Evolutionary conservation across 768 basidiomycete species (phyloP).

Genomic region (Agaricus sinodeliciosus): DNA sequence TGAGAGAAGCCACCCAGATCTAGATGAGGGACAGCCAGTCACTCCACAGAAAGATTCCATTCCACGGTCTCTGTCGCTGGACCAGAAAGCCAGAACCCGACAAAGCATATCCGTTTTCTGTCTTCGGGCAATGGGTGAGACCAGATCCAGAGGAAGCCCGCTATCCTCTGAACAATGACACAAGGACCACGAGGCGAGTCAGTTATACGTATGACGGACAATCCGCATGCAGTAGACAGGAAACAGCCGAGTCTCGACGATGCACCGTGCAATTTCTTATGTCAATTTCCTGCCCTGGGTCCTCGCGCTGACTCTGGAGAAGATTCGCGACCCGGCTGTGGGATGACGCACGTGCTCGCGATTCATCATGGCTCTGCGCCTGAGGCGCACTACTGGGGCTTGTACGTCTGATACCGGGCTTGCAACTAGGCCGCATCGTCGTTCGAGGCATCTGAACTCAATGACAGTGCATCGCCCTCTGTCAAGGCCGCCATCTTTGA

Average conservation of each 20-base stretch:
- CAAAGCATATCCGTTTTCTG: conserved; percentile 4
- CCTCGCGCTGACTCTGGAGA: too few species aligned
- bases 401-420: not conserved
- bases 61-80: not conserved
- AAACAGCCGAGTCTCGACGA: not conserved
- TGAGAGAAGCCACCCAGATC: conserved; percentile 1
- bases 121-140: not conserved
- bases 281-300: too few species aligned
- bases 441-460: not conserved
- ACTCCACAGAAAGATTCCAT: not conserved
- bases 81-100: not conserved
- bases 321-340: not conserved
- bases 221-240: not conserved
- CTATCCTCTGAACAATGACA: too few species aligned
- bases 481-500: conserved; percentile 5
- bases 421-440: not conserved
- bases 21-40: not conserved
- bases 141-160: not conserved
- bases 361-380: conserved; percentile 5
- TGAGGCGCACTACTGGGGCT: conserved; percentile 7
- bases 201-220: not conserved
- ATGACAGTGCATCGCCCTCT: conserved; percentile 8
- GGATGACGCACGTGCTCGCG: conserved; percentile 10
- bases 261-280: not conserved
- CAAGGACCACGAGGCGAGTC: not conserved